A percentile compares a stretch with the other conserved stretches of the same genome.
Evolutionary conservation across 805 yeast species (phyloP).

Genomic region (Cyberlindnera bimundalis): DNA sequence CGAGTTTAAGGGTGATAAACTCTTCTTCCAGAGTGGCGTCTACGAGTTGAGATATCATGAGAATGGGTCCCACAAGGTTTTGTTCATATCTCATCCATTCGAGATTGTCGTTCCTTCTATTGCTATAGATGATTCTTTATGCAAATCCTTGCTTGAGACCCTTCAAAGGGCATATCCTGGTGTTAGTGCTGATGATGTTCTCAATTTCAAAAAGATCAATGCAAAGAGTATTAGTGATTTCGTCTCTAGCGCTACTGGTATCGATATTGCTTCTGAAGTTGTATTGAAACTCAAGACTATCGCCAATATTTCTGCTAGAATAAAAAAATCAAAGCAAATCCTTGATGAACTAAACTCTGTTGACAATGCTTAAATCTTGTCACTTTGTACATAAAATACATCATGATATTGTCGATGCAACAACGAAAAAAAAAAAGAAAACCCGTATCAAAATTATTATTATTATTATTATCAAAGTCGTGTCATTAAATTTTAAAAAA

Average conservation of each 20-base stretch:
- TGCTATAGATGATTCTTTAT: slow-evolving; percentile 30
- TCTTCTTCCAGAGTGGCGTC: slow-evolving; percentile 65
- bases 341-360: slow-evolving; percentile 23
- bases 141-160: slow-evolving; percentile 29
- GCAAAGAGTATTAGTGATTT: slow-evolving; percentile 29
- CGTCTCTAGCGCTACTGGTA: slow-evolving; percentile 31
- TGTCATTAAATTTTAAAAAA: neutral
- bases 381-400: too few relatives aligned
- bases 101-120: slow-evolving; percentile 47
- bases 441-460: neutral
- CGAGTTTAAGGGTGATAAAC: slow-evolving; percentile 43
- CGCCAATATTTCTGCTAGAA: slow-evolving; percentile 19
- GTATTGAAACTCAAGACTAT: slow-evolving; percentile 22
- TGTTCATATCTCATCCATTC: slow-evolving; percentile 61
- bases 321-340: slow-evolving; percentile 23
- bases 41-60: slow-evolving; percentile 74
- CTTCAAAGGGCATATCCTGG: slow-evolving; percentile 21
- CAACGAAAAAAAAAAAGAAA: too few relatives aligned
- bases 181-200: slow-evolving; percentile 20
- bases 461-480: neutral
- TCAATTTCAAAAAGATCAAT: slow-evolving; percentile 25
- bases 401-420: too few relatives aligned
- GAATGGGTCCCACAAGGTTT: slow-evolving; percentile 66
- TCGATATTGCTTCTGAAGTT: slow-evolving; percentile 34
- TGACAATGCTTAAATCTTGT: neutral